These are phyloP conservation scores for Avena sativa DNA, from an alignment of 176 grass and related monocot species.

Conservation along the genomic window DNA sequence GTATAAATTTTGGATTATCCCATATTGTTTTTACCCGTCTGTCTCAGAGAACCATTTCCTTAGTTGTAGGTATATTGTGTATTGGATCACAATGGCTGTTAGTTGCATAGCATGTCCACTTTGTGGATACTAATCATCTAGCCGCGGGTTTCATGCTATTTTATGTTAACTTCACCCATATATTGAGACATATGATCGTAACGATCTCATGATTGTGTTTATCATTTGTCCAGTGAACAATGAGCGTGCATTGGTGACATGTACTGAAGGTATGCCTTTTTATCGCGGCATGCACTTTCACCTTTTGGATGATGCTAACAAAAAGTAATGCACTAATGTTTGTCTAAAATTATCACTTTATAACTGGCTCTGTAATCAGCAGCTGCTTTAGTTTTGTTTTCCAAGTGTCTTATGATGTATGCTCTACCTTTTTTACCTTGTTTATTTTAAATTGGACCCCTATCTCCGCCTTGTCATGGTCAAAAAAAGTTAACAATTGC, in stretches of 20 bases:
- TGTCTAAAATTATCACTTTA: background rate
- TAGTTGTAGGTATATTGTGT: background rate
- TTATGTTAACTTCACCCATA: background rate
- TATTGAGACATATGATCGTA: background rate
- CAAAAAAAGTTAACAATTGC: background rate
- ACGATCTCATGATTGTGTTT: slow-evolving; percentile 1
- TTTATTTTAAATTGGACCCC: background rate
- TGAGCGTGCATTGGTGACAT: background rate
- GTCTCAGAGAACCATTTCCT: background rate
- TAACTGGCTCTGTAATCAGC: background rate
- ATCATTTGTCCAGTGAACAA: background rate
- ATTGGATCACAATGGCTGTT: background rate
- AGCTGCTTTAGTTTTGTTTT: slow-evolving; percentile 6
- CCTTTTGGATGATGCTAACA: slow-evolving; percentile 25
- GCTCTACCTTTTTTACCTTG: background rate
- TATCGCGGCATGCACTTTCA: background rate
- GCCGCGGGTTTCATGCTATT: background rate
- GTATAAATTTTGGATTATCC: too few species aligned
- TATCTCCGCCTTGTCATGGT: background rate
- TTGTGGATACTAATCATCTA: background rate
- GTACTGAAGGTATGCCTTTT: background rate
- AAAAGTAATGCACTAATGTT: background rate
- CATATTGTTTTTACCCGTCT: too few species aligned
- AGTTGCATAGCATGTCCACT: background rate
- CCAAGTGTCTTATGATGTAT: background rate